Base-by-base conservation (phyloP, 2,329 filamentous ascomycete species). In the Ambrosiella beaveri region DNA sequence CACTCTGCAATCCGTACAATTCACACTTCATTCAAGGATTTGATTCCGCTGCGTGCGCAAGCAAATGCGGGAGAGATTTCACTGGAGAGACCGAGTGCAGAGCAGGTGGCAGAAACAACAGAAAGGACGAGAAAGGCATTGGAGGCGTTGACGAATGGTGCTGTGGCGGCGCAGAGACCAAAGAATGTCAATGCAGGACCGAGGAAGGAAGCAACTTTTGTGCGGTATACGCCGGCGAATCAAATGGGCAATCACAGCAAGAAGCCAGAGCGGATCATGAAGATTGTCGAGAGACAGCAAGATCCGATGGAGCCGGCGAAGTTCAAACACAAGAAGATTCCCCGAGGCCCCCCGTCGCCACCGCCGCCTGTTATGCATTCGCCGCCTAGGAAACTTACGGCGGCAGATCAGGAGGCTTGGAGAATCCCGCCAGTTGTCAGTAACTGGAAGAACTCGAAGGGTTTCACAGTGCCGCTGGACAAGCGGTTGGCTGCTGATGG, bases 371-470 rank as follows among this genome's bases (percentile, higher is more conserved):
- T 98, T 54, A 88, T 98, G 81, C 90, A 95, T 69, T 95, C 88
- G 2, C 93, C 93, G 12, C 90, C 93, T 0, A 78, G 93, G 62
- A 98, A 97, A 67, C 77, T 98, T 62, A 98, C 93, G 1, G 93
- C 91, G 5, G 90, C 95, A 68, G 93, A 98, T 65, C 91, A 97
- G 70, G 93, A 97, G 69, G 88, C 87, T 60, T 98, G 93, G 93
- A 89, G 84, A 66, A 96, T 81, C 45, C 78, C 76, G 0, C 89
- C 91, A 1, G 87, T 91, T 0, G 84, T 98, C 1, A 95, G 88
- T 17, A 97, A 97, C 70, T 98, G 93, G 93, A 98, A 98, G 79
- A 98, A 98, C 69, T 88, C 91, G 0, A 97, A 97, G 73, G 93
- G 93, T 65, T 98, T 95, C 67, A 98, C 93, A 0, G 88, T 98